Evolutionary conservation across 1,284 basidiomycete species (phyloP).

Genomic region (Apiotrichum gracile): DNA sequence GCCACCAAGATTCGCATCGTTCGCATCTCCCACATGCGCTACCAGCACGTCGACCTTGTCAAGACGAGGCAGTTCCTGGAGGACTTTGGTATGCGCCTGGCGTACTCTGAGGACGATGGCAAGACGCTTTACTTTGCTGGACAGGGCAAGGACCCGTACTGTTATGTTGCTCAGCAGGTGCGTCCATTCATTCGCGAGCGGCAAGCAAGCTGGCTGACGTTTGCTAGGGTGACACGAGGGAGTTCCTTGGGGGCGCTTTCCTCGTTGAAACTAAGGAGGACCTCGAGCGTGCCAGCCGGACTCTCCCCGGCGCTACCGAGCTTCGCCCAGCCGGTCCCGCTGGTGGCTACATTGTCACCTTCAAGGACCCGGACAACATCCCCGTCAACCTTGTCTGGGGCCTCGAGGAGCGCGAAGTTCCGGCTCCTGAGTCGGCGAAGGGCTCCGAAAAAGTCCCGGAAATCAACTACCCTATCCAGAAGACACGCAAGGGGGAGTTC

Average conservation of each 20-base stretch:
- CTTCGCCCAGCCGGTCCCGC: conserved; percentile 15
- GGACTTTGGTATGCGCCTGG: conserved; percentile 24
- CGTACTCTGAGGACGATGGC: conserved; percentile 8
- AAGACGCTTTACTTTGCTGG: conserved; percentile 20
- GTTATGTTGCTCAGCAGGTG: conserved; percentile 18
- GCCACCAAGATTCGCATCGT: conserved; percentile 15
- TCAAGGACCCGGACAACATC: conserved; percentile 22
- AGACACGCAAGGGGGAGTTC: conserved; percentile 13
- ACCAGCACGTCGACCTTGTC: conserved; percentile 19
- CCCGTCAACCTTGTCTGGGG: conserved; percentile 23
- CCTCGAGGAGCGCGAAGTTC: conserved; percentile 4
- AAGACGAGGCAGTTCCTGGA: conserved; percentile 15
- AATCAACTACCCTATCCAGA: conserved; percentile 5
- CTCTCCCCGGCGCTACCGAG: conserved; percentile 12
- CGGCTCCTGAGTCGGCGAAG: neutral
- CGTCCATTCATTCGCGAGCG: no score
- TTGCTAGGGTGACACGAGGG: conserved; percentile 1
- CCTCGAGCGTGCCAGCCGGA: conserved; percentile 16
- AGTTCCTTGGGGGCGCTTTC: conserved; percentile 12
- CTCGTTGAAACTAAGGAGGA: conserved; percentile 18
- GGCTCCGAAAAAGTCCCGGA: neutral
- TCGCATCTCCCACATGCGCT: conserved; percentile 22
- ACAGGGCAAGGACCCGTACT: conserved; percentile 17
- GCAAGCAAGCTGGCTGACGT: no score
- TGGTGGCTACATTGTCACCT: conserved; percentile 20